Conservation (phyloP, 202 grass and related monocot species). For the Schoenoplectus triqueter region DNA sequence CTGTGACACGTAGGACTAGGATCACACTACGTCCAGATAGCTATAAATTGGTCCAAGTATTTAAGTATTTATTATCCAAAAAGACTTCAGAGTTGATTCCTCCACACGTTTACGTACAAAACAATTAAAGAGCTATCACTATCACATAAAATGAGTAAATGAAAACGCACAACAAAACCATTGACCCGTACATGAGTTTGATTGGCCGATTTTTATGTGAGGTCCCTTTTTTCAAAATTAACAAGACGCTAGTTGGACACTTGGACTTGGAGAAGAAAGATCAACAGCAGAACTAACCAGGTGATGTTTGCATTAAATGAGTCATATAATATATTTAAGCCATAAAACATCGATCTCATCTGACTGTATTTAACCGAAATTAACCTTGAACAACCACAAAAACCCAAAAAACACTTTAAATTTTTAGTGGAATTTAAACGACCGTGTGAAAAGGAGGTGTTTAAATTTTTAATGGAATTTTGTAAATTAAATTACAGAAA, state of each 20-base stretch:
- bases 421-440: too few species aligned
- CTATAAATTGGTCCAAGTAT: neutral
- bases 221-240: neutral
- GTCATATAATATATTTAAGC: constrained; percentile 13
- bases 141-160: neutral
- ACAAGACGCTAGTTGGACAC: constrained; percentile 7
- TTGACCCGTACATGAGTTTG: constrained; percentile 23
- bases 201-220: neutral
- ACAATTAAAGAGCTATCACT: neutral
- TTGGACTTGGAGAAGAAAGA: neutral
- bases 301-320: constrained; percentile 22
- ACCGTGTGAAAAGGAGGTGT: too few species aligned
- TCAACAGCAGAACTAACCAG: constrained; percentile 24
- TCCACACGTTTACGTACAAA: neutral
- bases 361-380: constrained; percentile 14
- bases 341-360: neutral
- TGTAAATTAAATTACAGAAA: neutral
- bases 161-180: constrained; percentile 16
- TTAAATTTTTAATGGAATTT: too few species aligned
- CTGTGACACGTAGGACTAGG: neutral
- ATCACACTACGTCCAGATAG: neutral
- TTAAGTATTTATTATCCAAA: neutral
- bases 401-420: neutral
- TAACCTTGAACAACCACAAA: neutral
- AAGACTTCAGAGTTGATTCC: neutral